A percentile compares a stretch with the other conserved stretches of the same genome.
Conservation (phyloP, 257 asterid genomes). For the Nicotiana tomentosiformis region DNA sequence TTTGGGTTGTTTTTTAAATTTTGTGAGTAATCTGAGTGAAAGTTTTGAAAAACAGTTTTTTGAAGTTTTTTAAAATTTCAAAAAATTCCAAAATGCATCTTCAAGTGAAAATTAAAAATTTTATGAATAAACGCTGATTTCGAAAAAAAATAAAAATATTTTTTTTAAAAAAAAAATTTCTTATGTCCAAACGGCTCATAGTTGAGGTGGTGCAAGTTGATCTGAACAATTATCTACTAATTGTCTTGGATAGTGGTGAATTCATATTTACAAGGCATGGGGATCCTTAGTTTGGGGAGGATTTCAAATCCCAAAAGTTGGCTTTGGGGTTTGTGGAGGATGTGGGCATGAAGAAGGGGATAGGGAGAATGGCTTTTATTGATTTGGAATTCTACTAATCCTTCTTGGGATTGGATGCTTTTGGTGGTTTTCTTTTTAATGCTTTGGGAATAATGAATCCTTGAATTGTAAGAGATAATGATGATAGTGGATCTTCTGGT, state of each 20-base stretch:
- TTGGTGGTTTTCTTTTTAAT: not conserved
- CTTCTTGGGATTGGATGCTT: slow-evolving; percentile 26
- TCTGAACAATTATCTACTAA: not conserved
- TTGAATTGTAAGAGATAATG: slow-evolving; percentile 48
- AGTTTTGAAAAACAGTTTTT: too few species aligned
- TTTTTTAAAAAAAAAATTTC: too few species aligned
- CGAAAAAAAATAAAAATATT: too few species aligned
- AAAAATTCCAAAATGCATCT: too few species aligned
- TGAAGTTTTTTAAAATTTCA: too few species aligned
- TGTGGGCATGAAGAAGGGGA: slow-evolving; percentile 29
- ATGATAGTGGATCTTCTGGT: slow-evolving; percentile 14
- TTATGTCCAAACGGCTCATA: too few species aligned
- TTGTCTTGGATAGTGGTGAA: slow-evolving; percentile 11
- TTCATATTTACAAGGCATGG: slow-evolving; percentile 32
- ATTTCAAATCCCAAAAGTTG: slow-evolving; percentile 42
- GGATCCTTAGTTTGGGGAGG: slow-evolving; percentile 26
- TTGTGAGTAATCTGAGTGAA: too few species aligned
- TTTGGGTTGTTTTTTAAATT: too few species aligned
- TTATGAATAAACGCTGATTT: too few species aligned
- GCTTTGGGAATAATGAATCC: slow-evolving; percentile 31
- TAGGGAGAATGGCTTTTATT: slow-evolving; percentile 7
- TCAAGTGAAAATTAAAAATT: too few species aligned
- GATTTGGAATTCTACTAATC: slow-evolving; percentile 21
- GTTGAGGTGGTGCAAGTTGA: too few species aligned
- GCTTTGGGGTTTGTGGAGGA: slow-evolving; percentile 40